phyloP scores from a whole-genome alignment of 192 early-diverging fungal species.

The Entophlyctis helioformis region DNA sequence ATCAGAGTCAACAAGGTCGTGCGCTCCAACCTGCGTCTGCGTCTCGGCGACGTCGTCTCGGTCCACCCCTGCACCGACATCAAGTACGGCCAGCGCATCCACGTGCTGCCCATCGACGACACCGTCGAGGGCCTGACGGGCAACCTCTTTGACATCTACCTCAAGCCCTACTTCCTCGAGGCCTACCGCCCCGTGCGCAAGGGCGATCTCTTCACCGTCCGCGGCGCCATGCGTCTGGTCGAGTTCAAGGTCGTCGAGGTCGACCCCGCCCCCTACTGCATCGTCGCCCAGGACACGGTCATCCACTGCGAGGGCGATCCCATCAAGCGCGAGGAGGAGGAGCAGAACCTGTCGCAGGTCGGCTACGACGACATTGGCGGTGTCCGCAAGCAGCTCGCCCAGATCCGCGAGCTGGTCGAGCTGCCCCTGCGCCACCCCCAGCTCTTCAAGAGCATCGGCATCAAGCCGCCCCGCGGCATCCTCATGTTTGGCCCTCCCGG shows the following conservation, averaged over 20 bases:
- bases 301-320: constrained; percentile 99
- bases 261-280: constrained; percentile 92
- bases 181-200: constrained; percentile 93
- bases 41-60: constrained; percentile 91
- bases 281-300: constrained; percentile 94
- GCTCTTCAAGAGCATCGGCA: constrained; percentile 97
- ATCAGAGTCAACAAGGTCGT: constrained; percentile 93
- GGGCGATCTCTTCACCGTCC: constrained; percentile 88
- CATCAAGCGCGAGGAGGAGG: constrained; percentile 98
- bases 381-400: constrained; percentile 95
- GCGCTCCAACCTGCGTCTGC: constrained; percentile 85
- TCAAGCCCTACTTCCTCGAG: constrained; percentile 98
- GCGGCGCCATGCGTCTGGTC: constrained; percentile 93
- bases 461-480: constrained; percentile 95
- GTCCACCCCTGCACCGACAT: constrained; percentile 94
- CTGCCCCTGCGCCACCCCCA: constrained; percentile 96
- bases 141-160: constrained; percentile 93
- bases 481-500: constrained; percentile 97
- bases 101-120: constrained; percentile 95
- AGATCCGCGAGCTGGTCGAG: constrained; percentile 97
- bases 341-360: constrained; percentile 79
- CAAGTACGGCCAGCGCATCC: constrained; percentile 93
- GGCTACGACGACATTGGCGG: constrained; percentile 99
- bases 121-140: constrained; percentile 95
- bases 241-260: constrained; percentile 98